Evolutionary conservation across 2,329 filamentous ascomycete species (phyloP), one percentile per base, ranked within the genome.

Genomic region (Pyrenophora tritici-repentis): DNA sequence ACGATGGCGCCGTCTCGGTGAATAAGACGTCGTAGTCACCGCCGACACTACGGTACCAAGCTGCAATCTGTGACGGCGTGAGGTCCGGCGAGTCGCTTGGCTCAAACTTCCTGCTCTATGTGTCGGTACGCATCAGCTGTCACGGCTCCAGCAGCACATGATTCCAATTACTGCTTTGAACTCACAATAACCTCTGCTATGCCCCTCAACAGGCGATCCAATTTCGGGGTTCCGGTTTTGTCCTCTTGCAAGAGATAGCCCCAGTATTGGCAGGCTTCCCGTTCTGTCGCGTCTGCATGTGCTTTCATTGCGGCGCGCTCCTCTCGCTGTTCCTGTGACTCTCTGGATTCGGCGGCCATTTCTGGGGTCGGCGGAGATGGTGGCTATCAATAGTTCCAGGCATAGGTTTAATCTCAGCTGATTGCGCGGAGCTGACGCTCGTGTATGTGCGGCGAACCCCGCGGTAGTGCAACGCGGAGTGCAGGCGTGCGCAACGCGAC

Each of bases 1-100:
- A 87, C 32, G 85, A 78, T 53, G 86, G 77, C 16, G 88, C 86
- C 29, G 88, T 90, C 3, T 87, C 81, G 35, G 93, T 79, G 72
- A 97, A 97, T 46, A 97, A 83, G 18, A 78, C 70, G 50, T 81
- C 78, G 71, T 78, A 68, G 75, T 78, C 61, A 63, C 76, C 71
- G 62, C 78, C 62, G 54, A 79, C 67, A 46, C 77, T 70, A 54
- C 75, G 75, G 68, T 81, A 81, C 73, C 79, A 80, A 34, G 72
- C 71, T 20, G 78, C 78, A 36, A 81, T 73, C 61, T 81, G 79
- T 18, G 72, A 67, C 5, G 79, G 79, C 5, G 75, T 79, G 52
- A 81, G 66, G 55, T 81, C 79, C 16, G 73, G 69, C 33, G 74
- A 74, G 47, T 78, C 74, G 58, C 73, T 72, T 35, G 75, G 74